These are phyloP conservation scores for Acrocalymma vagum DNA, from an alignment of 2,329 filamentous ascomycete genomes.

Conservation along the genomic window DNA sequence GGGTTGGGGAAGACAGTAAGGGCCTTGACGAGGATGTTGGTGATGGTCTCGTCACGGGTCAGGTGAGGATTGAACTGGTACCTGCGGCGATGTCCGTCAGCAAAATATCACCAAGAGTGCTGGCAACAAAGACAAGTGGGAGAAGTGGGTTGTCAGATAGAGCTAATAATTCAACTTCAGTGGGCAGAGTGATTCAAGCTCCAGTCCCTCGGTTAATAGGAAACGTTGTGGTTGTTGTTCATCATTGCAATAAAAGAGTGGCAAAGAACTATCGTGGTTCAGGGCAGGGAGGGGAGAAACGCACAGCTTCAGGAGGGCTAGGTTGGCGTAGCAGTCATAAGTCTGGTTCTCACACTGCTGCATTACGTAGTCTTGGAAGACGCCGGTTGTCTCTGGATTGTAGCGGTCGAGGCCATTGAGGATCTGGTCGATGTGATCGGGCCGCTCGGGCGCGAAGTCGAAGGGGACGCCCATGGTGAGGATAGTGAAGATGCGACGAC, in stretches of 20 bases:
- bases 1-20: slow-evolving; percentile 96
- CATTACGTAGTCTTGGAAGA: slow-evolving; percentile 93
- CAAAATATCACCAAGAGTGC: slow-evolving; percentile 2
- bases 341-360: slow-evolving; percentile 95
- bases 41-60: slow-evolving; percentile 94
- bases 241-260: slow-evolving; percentile 65
- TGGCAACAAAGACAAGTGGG: slow-evolving; percentile 5
- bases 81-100: slow-evolving; percentile 57
- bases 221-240: slow-evolving; percentile 85
- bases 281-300: slow-evolving; percentile 52
- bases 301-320: slow-evolving; percentile 96
- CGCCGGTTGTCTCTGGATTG: slow-evolving; percentile 93
- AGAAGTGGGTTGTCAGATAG: slow-evolving; percentile 68
- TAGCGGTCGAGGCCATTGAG: slow-evolving; percentile 98
- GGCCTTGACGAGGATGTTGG: slow-evolving; percentile 98
- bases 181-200: slow-evolving; percentile 64
- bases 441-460: slow-evolving; percentile 91
- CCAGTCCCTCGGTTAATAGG: slow-evolving; percentile 91
- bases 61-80: slow-evolving; percentile 99
- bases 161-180: slow-evolving; percentile 79
- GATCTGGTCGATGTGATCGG: slow-evolving; percentile 90
- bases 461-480: slow-evolving; percentile 63
- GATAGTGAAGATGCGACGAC: slow-evolving; percentile 37
- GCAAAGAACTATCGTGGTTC: too few relatives aligned
- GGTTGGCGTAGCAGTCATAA: slow-evolving; percentile 95